Percentiles rank a stretch among this genome's conserved stretches.
Evolutionary conservation across 73 alveolate species (phyloP).

Genomic region (Paramecium tetraurelia): DNA sequence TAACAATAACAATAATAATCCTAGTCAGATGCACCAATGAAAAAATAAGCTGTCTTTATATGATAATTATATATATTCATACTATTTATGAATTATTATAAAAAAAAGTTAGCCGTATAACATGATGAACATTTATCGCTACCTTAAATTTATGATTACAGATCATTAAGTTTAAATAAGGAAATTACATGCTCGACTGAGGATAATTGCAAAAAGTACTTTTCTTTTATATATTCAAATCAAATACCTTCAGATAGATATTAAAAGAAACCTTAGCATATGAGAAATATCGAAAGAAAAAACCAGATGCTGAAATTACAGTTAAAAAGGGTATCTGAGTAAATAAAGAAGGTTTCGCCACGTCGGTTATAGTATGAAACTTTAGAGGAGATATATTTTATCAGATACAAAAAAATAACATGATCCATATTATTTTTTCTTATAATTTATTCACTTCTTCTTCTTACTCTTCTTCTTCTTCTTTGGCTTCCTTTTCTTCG

Average conservation of each 20-base stretch:
- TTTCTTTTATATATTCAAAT: neutral
- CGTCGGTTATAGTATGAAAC: neutral
- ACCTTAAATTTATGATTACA: neutral
- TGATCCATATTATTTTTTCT: neutral
- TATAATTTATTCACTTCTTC: conserved; percentile 18
- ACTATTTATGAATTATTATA: neutral
- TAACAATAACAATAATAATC: neutral
- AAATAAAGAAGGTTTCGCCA: neutral
- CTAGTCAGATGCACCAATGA: neutral
- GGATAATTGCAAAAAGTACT: neutral
- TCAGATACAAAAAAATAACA: neutral
- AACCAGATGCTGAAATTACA: neutral
- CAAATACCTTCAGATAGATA: neutral
- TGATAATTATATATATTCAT: neutral
- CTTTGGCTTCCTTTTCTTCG: conserved; percentile 59
- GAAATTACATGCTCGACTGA: neutral
- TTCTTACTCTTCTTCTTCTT: conserved; percentile 54
- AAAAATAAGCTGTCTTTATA: conserved; percentile 52
- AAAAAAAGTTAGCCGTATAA: neutral
- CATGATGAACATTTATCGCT: neutral
- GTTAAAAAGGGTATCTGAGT: neutral
- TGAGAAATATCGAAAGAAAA: neutral
- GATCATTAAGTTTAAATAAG: neutral
- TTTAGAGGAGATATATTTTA: neutral
- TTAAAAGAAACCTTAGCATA: neutral